Evolutionary conservation across 306 rosid species (phyloP).

Genomic region (Glycyrrhiza uralensis): DNA sequence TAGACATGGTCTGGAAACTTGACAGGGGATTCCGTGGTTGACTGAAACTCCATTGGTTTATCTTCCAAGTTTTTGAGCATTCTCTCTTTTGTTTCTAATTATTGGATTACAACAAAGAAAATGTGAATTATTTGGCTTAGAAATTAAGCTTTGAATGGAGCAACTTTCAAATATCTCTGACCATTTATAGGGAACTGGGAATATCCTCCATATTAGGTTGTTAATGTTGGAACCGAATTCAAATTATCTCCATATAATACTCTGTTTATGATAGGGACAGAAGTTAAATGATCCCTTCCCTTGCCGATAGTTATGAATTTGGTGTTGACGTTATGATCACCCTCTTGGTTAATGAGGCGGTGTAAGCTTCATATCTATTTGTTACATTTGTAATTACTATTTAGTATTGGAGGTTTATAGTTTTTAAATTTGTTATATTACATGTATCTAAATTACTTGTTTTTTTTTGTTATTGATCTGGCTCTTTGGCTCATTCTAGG

Average conservation of each 20-base stretch:
- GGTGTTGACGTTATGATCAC: not conserved
- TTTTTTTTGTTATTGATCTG: constrained; percentile 11
- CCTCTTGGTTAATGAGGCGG: not conserved
- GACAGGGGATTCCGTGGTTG: not conserved
- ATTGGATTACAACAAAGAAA: not conserved
- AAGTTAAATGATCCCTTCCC: not conserved
- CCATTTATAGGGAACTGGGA: not conserved
- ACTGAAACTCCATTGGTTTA: not conserved
- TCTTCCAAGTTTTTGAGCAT: not conserved
- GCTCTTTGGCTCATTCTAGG: constrained; percentile 59
- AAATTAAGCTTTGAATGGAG: not conserved
- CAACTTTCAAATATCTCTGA: not conserved
- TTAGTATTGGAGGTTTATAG: not conserved
- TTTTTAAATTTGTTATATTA: not conserved
- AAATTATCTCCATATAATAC: not conserved
- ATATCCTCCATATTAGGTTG: not conserved
- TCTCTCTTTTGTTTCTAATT: not conserved
- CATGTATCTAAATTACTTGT: not conserved
- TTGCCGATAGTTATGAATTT: constrained; percentile 15
- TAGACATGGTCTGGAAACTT: not conserved
- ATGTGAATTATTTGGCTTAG: not conserved
- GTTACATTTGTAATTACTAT: not conserved
- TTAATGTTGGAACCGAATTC: not conserved
- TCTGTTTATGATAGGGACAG: not conserved
- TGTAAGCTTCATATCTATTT: not conserved